Evolutionary conservation across 306 rosid genomes (phyloP), one percentile per base, ranked within the genome.

Genomic region (Ormosia semicastrata): DNA sequence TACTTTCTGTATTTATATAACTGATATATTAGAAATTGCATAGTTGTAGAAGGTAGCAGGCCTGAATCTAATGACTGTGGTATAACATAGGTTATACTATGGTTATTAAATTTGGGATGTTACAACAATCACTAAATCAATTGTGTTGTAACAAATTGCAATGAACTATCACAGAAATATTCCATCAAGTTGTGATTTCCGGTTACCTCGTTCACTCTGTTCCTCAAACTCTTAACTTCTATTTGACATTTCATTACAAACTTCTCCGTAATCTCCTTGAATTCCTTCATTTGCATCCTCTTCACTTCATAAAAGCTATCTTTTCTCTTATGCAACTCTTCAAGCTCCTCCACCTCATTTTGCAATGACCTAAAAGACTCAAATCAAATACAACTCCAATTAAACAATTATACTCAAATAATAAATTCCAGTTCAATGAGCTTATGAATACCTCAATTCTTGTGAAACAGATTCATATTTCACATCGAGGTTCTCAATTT

Each of bases 341-440:
- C 87, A 43, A 90, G 87, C 87, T 87, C 94, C 88, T 85, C 90
- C 79, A 87, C 87, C 84, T 90, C 94, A 41, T 87, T 74, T 79
- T 81, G 88, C 76, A 91, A 52, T 80, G 78, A 84, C 89, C 97
- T 91, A 76, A 39, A 71, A 0, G 2, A 36, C 75, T 7, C 40
- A 37, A 85, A 73, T 24, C 30, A 81, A 47, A 33, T 10, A 33
- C 82, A 75, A 39, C 34, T 36, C 49, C 40, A 33, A 56, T 46
- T 32, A 63, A 32, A 56, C 30, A 0, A 24, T 36, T 3, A 24
- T 5, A 46, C 49, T 36, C 14, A 11, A 4, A 7, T 34, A 62
- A 32, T 6, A 56, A 46, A 14, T 29, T 44, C 14, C 15, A 7
- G 29, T 8, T 41, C 37, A 11, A 73, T 1, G 29, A 32, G 8